Evolutionary conservation across 768 basidiomycete genomes (phyloP).

Genomic region (Exidia glandulosa): DNA sequence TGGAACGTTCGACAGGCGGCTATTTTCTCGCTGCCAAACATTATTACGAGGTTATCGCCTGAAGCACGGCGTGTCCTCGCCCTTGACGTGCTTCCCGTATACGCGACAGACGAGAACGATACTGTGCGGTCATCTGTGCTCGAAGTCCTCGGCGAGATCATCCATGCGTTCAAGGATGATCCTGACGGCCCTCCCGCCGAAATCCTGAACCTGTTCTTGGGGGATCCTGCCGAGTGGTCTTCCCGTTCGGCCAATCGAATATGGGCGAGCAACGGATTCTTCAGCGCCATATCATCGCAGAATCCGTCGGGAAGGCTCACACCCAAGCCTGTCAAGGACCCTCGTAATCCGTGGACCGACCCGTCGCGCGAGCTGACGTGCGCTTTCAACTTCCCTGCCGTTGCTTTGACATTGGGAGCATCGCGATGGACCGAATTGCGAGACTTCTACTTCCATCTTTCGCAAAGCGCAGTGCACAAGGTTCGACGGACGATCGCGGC

Average conservation of each 20-base stretch:
- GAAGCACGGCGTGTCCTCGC: constrained; percentile 52
- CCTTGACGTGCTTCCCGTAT: constrained; percentile 47
- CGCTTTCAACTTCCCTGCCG: constrained; percentile 88
- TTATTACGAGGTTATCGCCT: constrained; percentile 55
- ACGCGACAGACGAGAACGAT: constrained; percentile 51
- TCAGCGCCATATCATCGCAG: constrained; percentile 1
- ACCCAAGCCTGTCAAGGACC: not conserved
- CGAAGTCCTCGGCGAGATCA: constrained; percentile 81
- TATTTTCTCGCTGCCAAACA: constrained; percentile 72
- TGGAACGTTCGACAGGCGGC: constrained; percentile 86
- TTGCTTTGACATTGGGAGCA: constrained; percentile 69
- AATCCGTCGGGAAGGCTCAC: not conserved
- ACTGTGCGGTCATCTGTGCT: constrained; percentile 70
- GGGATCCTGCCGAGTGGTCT: constrained; percentile 32
- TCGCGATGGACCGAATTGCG: constrained; percentile 66
- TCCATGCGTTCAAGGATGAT: constrained; percentile 66
- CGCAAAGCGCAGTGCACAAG: constrained; percentile 45
- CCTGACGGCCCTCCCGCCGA: constrained; percentile 60
- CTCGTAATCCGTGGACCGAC: constrained; percentile 37
- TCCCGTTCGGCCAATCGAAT: not conserved
- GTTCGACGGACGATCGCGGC: constrained; percentile 78
- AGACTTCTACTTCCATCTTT: constrained; percentile 52
- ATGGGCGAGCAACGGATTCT: not conserved
- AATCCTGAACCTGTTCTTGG: constrained; percentile 69
- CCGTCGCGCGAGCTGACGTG: constrained; percentile 65